Conservation (phyloP, 108 stramenopile species). For the Mediolabrus comicus region DNA sequence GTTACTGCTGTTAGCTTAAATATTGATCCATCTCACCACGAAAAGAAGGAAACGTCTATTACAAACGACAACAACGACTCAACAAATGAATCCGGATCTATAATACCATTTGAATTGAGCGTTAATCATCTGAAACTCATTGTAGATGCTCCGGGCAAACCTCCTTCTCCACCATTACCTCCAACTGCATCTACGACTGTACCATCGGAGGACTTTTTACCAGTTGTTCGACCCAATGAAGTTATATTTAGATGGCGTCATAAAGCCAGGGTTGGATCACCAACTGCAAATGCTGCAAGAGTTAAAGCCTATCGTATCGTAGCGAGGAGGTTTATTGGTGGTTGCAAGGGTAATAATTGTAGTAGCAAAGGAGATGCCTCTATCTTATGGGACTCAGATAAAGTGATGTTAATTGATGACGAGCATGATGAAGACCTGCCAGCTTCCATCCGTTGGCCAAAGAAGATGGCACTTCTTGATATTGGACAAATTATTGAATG, state of each 20-base stretch:
- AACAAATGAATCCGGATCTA: conserved; percentile 13
- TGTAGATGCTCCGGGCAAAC: conserved; percentile 30
- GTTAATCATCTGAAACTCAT: conserved; percentile 31
- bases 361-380: background rate
- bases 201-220: conserved; percentile 27
- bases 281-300: conserved; percentile 7
- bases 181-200: background rate
- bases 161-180: conserved; percentile 9
- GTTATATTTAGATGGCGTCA: conserved; percentile 36
- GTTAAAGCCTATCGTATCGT: conserved; percentile 17
- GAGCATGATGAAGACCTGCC: background rate
- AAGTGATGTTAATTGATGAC: background rate
- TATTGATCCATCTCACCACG: no score
- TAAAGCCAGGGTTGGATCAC: conserved; percentile 17
- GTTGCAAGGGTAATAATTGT: no score
- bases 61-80: no score
- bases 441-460: background rate
- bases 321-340: background rate
- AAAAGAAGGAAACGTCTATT: no score
- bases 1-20: no score
- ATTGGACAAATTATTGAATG: conserved; percentile 25
- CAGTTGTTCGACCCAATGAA: conserved; percentile 14
- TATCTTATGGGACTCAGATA: background rate
- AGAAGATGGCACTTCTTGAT: no score
- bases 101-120: conserved; percentile 25